Percentiles rank a stretch among this genome's conserved stretches.
Evolutionary conservation across 2,329 filamentous ascomycete genomes (phyloP).

Genomic region (Penicillium olsonii): DNA sequence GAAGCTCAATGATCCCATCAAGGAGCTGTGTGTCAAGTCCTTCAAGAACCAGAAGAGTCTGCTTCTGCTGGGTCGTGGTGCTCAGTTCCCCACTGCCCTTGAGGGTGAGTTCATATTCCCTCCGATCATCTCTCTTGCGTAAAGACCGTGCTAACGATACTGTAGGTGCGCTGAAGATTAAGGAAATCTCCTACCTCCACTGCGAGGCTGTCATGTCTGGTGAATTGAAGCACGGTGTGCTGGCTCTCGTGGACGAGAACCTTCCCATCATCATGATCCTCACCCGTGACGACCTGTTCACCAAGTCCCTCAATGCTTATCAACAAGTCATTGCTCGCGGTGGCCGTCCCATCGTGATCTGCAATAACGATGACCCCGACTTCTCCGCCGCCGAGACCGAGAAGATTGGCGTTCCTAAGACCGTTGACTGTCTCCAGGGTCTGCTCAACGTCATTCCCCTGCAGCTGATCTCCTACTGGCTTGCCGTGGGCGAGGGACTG

Average conservation of each 20-base stretch:
- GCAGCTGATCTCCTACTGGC: slow-evolving; percentile 98
- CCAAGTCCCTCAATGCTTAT: slow-evolving; percentile 99
- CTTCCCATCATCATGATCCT: slow-evolving; percentile 99
- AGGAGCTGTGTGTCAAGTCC: slow-evolving; percentile 85
- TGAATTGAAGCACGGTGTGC: slow-evolving; percentile 97
- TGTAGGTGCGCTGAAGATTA: slow-evolving; percentile 98
- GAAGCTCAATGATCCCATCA: slow-evolving; percentile 89
- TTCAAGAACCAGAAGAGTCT: slow-evolving; percentile 98
- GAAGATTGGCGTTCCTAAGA: slow-evolving; percentile 96
- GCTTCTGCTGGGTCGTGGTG: slow-evolving; percentile 87
- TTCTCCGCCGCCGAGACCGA: slow-evolving; percentile 86
- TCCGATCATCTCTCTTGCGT: no score
- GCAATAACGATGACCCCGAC: slow-evolving; percentile 86
- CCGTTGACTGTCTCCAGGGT: slow-evolving; percentile 92
- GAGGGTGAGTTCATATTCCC: slow-evolving; percentile 73
- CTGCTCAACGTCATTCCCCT: slow-evolving; percentile 96
- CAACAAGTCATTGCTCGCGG: slow-evolving; percentile 98
- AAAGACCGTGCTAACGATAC: slow-evolving; percentile 33
- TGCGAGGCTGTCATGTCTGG: slow-evolving; percentile 99
- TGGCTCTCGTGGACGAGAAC: slow-evolving; percentile 96
- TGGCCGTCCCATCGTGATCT: slow-evolving; percentile 97
- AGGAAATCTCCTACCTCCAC: slow-evolving; percentile 99
- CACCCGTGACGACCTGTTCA: slow-evolving; percentile 92
- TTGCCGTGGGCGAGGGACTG: slow-evolving; percentile 90
- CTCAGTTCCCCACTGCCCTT: slow-evolving; percentile 91